Base-by-base conservation (phyloP, 2,329 filamentous ascomycete species). In the Emergomyces pasteurianus region DNA sequence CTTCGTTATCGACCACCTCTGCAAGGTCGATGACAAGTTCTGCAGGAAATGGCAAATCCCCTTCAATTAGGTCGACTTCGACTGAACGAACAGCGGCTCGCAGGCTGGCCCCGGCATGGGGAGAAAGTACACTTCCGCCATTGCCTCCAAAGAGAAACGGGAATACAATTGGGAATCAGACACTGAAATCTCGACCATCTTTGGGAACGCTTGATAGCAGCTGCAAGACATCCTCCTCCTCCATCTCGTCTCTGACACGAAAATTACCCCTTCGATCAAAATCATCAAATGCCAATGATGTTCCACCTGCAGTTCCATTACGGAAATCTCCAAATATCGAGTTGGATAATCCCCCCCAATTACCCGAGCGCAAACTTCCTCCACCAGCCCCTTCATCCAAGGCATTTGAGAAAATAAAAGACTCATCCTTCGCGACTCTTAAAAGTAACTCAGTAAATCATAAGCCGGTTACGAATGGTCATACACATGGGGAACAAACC, bases 91-190 rank as follows among this genome's bases (percentile, higher is more conserved):
- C 34, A 8, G 40, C 59, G 26, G 18, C 52, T 10, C 54, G 46
- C 57, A 72, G 81, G 55, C 78, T 79, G 66, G 81, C 83, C 6
- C 83, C 84, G 10, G 78, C 79, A 54, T 86, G 80, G 72, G 81
- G 83, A 62, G 79, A 82, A 56, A 70, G 77, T 16, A 76, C 78
- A 43, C 71, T 85, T 10, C 83, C 83, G 58, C 74, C 79, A 36
- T 72, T 85, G 42, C 82, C 82, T 56, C 77, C 80, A 0, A 83
- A 79, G 66, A 71, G 73, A 59, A 59, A 36, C 55, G 70, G 69
- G 61, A 67, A 73, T 61, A 63, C 61, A 3, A 61, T 64, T n/a
- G 65, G 65, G 9, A 69, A 67, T 47, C 63, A 65, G 12, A 62
- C 40, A 55, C 50, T 49, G 56, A 31, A 26, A 58, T 38, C 42